A percentile compares a stretch with the other conserved stretches of the same genome.
Conservation (phyloP, 768 basidiomycete genomes). For the Calocybe indica region DNA sequence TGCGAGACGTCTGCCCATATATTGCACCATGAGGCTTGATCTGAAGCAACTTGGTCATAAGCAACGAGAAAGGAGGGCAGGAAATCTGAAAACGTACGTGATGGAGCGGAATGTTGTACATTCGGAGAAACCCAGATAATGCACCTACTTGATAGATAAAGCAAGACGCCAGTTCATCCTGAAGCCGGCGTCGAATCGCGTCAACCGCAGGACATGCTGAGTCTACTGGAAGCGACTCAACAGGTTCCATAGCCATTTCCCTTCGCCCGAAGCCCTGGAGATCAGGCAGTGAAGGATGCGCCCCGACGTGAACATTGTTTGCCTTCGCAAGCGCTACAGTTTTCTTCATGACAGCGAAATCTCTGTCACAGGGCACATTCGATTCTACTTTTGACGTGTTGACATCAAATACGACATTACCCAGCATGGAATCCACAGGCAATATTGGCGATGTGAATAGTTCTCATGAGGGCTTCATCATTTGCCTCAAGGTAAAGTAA, state of each 20-base stretch:
- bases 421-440: conserved; percentile 70
- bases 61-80: neutral
- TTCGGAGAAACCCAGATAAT: conserved; percentile 49
- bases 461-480: conserved; percentile 47
- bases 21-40: conserved; percentile 59
- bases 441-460: conserved; percentile 54
- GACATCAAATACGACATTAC: conserved; percentile 19
- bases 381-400: neutral
- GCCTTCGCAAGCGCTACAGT: conserved; percentile 54
- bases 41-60: conserved; percentile 16
- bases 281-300: conserved; percentile 63
- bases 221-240: conserved; percentile 24
- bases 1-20: conserved; percentile 54
- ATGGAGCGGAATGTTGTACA: conserved; percentile 44
- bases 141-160: conserved; percentile 70
- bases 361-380: conserved; percentile 22
- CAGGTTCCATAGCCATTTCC: conserved; percentile 58
- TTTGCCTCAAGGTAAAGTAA: conserved; percentile 29
- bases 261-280: conserved; percentile 60
- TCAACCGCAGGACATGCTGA: neutral
- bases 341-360: conserved; percentile 61
- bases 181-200: neutral
- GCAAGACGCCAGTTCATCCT: conserved; percentile 52
- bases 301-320: conserved; percentile 54
- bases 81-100: conserved; percentile 34